A percentile compares a stretch with the other conserved stretches of the same genome.
phyloP scores from a whole-genome alignment of 352 stramenopile genomes.

The Elongisporangium anandrum region DNA sequence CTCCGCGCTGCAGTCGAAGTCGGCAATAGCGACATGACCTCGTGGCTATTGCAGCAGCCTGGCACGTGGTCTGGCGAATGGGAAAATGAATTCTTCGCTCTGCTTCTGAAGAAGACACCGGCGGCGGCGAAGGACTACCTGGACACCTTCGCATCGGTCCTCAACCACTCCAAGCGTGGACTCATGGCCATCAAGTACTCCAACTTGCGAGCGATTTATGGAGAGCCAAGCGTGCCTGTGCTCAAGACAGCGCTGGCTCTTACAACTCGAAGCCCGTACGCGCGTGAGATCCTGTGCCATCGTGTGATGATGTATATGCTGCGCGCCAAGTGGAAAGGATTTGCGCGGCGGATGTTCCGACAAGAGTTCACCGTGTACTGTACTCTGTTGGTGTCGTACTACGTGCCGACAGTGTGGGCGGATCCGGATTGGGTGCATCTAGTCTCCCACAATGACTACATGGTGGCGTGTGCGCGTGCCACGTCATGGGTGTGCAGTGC shows the following conservation, averaged over 20 bases:
- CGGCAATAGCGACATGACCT: constrained; percentile 46
- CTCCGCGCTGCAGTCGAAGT: constrained; percentile 47
- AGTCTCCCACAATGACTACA: constrained; percentile 29
- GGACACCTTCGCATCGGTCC: constrained; percentile 40
- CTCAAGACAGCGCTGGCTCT: constrained; percentile 47
- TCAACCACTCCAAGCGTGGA: constrained; percentile 44
- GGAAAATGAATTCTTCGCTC: constrained; percentile 44
- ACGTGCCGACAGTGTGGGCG: constrained; percentile 52
- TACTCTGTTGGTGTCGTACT: constrained; percentile 45
- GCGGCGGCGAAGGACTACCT: constrained; percentile 35
- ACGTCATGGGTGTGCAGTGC: constrained; percentile 49
- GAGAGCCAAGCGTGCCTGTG: constrained; percentile 40
- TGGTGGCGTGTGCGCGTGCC: constrained; percentile 28
- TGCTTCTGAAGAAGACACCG: constrained; percentile 49
- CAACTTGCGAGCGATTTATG: constrained; percentile 34
- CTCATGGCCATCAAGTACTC: constrained; percentile 52
- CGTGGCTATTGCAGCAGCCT: constrained; percentile 39
- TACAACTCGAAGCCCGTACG: constrained; percentile 26
- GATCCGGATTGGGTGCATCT: constrained; percentile 46
- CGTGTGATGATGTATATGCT: constrained; percentile 48
- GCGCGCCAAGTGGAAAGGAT: constrained; percentile 56
- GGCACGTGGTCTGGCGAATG: constrained; percentile 31
- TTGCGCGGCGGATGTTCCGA: constrained; percentile 43
- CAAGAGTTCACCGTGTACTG: constrained; percentile 47
- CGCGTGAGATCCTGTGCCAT: constrained; percentile 47